Conservation (phyloP, 139 green algal species). For the Micractinium sp. region DNA sequence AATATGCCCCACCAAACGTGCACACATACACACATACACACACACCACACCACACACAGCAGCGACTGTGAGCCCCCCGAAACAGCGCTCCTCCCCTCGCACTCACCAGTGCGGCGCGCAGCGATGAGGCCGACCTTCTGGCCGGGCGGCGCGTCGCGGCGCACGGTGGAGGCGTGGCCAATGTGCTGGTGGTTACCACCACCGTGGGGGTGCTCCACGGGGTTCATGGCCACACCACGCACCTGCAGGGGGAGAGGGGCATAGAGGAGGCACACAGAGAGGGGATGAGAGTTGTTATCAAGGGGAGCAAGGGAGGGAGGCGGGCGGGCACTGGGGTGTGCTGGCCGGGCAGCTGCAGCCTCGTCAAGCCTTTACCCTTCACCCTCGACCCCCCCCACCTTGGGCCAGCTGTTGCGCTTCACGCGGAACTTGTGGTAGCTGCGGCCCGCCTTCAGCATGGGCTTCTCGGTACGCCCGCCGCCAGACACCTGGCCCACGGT, state of each 20-base stretch:
- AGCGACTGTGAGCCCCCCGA: background rate
- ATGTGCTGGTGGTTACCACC: conserved; percentile 99
- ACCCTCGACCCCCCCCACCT: conserved; percentile 38
- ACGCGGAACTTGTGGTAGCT: conserved; percentile 98
- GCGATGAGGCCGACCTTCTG: conserved; percentile 91
- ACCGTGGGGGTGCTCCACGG: conserved; percentile 99
- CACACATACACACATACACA: background rate
- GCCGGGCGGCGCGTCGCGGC: conserved; percentile 81
- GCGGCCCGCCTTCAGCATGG: conserved; percentile 98
- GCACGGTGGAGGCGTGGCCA: conserved; percentile 97
- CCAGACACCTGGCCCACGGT: conserved; percentile 97
- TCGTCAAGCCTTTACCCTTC: background rate
- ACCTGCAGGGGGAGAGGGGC: conserved; percentile 57
- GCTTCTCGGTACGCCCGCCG: conserved; percentile 99
- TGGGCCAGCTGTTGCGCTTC: conserved; percentile 94
- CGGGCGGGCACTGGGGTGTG: background rate
- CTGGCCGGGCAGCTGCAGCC: background rate
- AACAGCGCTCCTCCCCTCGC: background rate
- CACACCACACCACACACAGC: background rate
- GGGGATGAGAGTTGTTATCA: too few species aligned
- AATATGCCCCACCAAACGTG: background rate
- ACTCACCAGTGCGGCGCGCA: conserved; percentile 75
- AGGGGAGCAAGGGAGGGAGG: background rate
- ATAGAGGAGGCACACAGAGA: background rate
- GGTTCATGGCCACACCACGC: conserved; percentile 99